A percentile compares a stretch with the other conserved stretches of the same genome.
phyloP scores from a whole-genome alignment of 371 early-diverging fungal genomes.

The Mucor sp. region DNA sequence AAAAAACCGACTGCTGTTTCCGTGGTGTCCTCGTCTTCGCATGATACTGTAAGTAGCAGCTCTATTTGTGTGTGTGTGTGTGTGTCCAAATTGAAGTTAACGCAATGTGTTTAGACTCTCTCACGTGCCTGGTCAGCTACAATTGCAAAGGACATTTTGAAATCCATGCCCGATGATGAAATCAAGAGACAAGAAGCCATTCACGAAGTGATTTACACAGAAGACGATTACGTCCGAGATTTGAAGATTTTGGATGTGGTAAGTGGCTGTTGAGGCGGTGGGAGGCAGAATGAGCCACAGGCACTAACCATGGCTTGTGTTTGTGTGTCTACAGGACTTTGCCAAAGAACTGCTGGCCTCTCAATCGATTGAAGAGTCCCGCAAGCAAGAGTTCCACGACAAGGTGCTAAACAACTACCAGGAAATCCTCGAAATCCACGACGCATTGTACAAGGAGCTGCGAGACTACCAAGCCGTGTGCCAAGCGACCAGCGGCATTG shows the following conservation, averaged over 20 bases:
- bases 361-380: constrained; percentile 57
- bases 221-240: constrained; percentile 90
- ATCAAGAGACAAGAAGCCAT: constrained; percentile 91
- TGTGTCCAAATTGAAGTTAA: neutral
- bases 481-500: constrained; percentile 51
- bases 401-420: constrained; percentile 82
- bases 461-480: constrained; percentile 64
- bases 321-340: too few species aligned
- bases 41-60: constrained; percentile 40
- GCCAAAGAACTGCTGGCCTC: constrained; percentile 34
- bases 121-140: constrained; percentile 71
- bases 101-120: constrained; percentile 29
- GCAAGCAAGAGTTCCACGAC: constrained; percentile 70
- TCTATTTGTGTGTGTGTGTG: neutral
- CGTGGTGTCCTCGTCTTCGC: constrained; percentile 35
- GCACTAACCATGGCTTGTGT: neutral
- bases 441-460: constrained; percentile 70
- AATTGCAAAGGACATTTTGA: constrained; percentile 73
- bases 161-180: constrained; percentile 75
- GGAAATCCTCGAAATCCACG: constrained; percentile 74
- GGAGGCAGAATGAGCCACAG: neutral
- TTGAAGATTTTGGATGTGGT: constrained; percentile 45
- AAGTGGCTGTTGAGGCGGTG: neutral
- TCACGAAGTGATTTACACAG: constrained; percentile 90
- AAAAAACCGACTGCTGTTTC: constrained; percentile 15